Percentiles rank a stretch among this genome's conserved stretches.
Evolutionary conservation across 2,329 filamentous ascomycete species (phyloP).

Genomic region (Chalara sp.): DNA sequence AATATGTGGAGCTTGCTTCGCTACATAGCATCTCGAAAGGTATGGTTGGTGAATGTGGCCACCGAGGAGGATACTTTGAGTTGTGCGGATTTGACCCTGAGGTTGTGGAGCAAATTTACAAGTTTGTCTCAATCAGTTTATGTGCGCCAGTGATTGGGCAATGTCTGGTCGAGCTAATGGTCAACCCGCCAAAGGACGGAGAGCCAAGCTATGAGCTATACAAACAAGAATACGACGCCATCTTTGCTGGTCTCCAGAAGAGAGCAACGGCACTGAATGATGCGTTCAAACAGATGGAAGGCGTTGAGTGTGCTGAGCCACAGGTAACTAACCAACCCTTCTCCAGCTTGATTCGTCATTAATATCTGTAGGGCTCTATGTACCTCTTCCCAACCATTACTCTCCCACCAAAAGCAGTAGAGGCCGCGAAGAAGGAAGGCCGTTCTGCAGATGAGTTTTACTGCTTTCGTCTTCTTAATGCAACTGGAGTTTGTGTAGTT

Average conservation of each 20-base stretch:
- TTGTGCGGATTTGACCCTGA: constrained; percentile 79
- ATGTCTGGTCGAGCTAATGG: constrained; percentile 95
- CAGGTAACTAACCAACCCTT: constrained; percentile 38
- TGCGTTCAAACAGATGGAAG: constrained; percentile 92
- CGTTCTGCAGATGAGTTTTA: constrained; percentile 88
- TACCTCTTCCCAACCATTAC: constrained; percentile 96
- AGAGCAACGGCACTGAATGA: constrained; percentile 82
- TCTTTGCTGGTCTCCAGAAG: constrained; percentile 70
- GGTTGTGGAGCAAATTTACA: constrained; percentile 93
- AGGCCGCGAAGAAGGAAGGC: constrained; percentile 67
- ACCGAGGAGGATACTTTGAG: constrained; percentile 97
- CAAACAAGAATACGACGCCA: constrained; percentile 74
- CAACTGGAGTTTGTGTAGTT: constrained; percentile 91
- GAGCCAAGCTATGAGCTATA: constrained; percentile 82
- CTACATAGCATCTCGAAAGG: constrained; percentile 95
- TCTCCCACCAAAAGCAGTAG: constrained; percentile 67
- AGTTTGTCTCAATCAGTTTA: constrained; percentile 95
- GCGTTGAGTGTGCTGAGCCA: constrained; percentile 81
- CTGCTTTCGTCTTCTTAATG: constrained; percentile 81
- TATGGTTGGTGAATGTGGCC: constrained; percentile 97
- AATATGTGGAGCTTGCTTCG: constrained; percentile 80
- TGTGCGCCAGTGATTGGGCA: constrained; percentile 94
- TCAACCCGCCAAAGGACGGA: constrained; percentile 82
- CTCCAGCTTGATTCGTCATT: neutral
- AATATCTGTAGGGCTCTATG: constrained; percentile 71